A percentile compares a stretch with the other conserved stretches of the same genome.
phyloP scores from a whole-genome alignment of 129 eudicot genomes.

The Helianthus tuberosus region DNA sequence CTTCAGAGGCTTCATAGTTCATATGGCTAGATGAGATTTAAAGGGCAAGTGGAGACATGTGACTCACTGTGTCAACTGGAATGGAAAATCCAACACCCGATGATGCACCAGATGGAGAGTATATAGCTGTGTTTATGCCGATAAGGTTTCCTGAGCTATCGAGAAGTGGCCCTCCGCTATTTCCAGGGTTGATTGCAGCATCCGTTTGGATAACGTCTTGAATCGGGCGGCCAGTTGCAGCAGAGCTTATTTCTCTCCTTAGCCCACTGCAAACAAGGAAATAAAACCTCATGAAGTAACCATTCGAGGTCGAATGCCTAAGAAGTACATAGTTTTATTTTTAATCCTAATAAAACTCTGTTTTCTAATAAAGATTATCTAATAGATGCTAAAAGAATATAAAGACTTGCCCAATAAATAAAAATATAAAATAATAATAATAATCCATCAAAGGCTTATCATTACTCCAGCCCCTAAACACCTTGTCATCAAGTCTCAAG shows the following conservation, averaged over 20 bases:
- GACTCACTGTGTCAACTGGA: constrained; percentile 95
- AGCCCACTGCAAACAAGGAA: constrained; percentile 68
- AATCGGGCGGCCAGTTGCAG: constrained; percentile 98
- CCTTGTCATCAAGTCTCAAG: not conserved
- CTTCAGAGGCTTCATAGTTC: not conserved
- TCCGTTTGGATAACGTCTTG: constrained; percentile 98
- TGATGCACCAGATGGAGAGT: constrained; percentile 98
- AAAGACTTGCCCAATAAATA: not conserved
- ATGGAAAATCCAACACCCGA: constrained; percentile 98
- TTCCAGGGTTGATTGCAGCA: constrained; percentile 98
- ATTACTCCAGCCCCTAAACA: not conserved
- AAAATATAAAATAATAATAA: not conserved
- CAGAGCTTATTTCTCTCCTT: constrained; percentile 93
- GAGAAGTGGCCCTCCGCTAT: constrained; percentile 98
- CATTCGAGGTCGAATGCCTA: constrained; percentile 4
- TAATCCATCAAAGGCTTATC: not conserved
- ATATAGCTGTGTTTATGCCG: constrained; percentile 97
- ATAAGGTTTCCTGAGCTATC: constrained; percentile 94
- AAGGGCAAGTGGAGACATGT: not conserved
- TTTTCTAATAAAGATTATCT: not conserved
- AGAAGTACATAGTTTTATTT: not conserved
- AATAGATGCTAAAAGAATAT: not conserved
- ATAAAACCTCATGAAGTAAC: constrained; percentile 8
- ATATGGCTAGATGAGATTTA: constrained; percentile 14
- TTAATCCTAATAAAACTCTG: not conserved